These are phyloP conservation scores for Eustoma russellianum DNA, from an alignment of 257 asterid species.

Conservation along the genomic window DNA sequence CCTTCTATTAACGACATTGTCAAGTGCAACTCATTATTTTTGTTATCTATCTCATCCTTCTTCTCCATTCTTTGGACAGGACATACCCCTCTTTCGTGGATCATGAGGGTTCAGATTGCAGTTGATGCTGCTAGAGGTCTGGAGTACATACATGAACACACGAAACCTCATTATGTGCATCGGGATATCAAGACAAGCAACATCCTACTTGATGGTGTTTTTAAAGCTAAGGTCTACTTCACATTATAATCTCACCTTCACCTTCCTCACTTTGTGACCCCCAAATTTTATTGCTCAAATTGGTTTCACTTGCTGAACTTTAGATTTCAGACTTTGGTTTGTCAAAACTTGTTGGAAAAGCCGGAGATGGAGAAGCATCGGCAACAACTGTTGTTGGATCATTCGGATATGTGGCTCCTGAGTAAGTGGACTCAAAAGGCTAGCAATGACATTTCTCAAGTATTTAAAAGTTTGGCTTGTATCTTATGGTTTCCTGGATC, in stretches of 20 bases:
- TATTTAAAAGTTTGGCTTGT: not conserved
- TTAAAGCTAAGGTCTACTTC: slow-evolving; percentile 68
- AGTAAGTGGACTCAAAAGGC: slow-evolving; percentile 40
- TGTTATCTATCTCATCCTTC: not conserved
- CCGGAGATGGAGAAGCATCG: slow-evolving; percentile 78
- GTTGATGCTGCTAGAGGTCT: slow-evolving; percentile 97
- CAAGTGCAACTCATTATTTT: too few species aligned
- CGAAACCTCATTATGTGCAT: slow-evolving; percentile 91
- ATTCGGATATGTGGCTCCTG: slow-evolving; percentile 94
- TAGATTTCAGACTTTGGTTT: slow-evolving; percentile 96
- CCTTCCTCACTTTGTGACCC: not conserved
- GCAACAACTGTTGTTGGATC: slow-evolving; percentile 94
- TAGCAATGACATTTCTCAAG: not conserved
- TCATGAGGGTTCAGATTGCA: slow-evolving; percentile 88
- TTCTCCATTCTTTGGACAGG: slow-evolving; percentile 33
- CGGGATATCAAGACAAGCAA: slow-evolving; percentile 94
- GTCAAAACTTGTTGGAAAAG: slow-evolving; percentile 71
- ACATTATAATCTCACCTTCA: not conserved
- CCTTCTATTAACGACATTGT: not conserved
- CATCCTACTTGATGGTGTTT: slow-evolving; percentile 75
- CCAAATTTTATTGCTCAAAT: slow-evolving; percentile 4
- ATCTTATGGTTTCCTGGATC: slow-evolving; percentile 17
- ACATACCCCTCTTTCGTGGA: slow-evolving; percentile 83
- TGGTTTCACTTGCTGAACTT: slow-evolving; percentile 14
- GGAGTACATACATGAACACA: slow-evolving; percentile 97